Conservation (phyloP, 2,329 filamentous ascomycete species). For the Exophiala calicioides region DNA sequence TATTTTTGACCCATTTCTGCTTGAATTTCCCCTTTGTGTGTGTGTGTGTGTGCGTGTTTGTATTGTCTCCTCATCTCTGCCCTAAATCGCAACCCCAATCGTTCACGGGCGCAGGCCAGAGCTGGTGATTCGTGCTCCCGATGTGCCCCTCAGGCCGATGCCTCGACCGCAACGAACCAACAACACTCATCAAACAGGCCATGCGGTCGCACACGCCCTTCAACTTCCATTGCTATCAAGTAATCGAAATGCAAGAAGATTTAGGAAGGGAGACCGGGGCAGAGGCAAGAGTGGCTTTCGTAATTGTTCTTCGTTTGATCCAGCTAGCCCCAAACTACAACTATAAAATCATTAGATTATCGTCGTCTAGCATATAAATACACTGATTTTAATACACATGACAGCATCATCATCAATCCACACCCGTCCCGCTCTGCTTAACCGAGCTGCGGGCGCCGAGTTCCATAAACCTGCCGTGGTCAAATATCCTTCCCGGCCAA, state of each 20-base stretch:
- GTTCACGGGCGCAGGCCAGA: constrained; percentile 2
- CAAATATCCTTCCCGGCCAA: no score
- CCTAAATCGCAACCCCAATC: neutral
- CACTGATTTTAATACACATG: neutral
- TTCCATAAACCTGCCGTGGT: no score
- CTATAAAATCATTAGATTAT: constrained; percentile 18
- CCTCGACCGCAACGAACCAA: neutral
- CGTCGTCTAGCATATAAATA: constrained; percentile 1
- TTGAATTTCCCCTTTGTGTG: no score
- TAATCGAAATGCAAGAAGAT: no score
- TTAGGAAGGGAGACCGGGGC: no score
- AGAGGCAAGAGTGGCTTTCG: no score
- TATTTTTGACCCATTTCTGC: no score
- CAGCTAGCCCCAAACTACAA: neutral
- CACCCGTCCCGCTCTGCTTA: no score
- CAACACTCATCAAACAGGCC: neutral
- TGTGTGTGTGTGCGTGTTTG: no score
- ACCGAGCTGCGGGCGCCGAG: no score
- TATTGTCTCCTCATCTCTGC: neutral
- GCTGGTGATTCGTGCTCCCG: constrained; percentile 4
- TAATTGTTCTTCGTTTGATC: neutral
- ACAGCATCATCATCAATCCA: constrained; percentile 4
- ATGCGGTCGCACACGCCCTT: neutral
- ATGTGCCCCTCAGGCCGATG: neutral
- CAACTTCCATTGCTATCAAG: neutral